Evolutionary conservation across 2,329 filamentous ascomycete genomes (phyloP).

Genomic region (Hymenoscyphus occultus): DNA sequence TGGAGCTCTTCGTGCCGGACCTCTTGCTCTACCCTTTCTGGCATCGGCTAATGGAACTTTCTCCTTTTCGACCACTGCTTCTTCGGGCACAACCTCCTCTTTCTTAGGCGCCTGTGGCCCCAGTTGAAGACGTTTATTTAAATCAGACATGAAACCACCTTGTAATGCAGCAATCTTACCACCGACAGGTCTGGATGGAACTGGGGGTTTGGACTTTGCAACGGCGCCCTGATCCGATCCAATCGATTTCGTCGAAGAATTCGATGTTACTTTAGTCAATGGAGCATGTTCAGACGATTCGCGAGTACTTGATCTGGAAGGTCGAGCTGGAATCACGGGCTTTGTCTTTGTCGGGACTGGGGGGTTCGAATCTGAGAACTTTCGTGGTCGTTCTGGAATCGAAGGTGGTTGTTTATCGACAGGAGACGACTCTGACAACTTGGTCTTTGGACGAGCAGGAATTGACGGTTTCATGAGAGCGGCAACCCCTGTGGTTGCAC

Average conservation of each 20-base stretch:
- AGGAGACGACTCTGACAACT: conserved; percentile 27
- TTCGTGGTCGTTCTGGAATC: conserved; percentile 32
- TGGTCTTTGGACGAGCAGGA: conserved; percentile 49
- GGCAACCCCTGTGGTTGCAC: conserved; percentile 33
- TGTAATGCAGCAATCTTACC: conserved; percentile 89
- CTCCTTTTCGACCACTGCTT: conserved; percentile 58
- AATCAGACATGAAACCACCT: conserved; percentile 86
- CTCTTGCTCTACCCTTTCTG: conserved; percentile 83
- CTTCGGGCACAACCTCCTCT: conserved; percentile 59
- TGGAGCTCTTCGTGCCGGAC: conserved; percentile 74
- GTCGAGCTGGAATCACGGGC: conserved; percentile 59
- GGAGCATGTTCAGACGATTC: conserved; percentile 36
- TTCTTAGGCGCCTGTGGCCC: conserved; percentile 81
- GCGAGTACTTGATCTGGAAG: conserved; percentile 53
- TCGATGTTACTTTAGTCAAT: conserved; percentile 27
- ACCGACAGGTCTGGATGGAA: conserved; percentile 74
- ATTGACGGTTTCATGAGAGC: conserved; percentile 59
- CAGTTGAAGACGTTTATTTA: conserved; percentile 84
- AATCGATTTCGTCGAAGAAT: conserved; percentile 36
- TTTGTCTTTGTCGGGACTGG: conserved; percentile 54
- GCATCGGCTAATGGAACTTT: conserved; percentile 84
- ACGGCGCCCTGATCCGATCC: conserved; percentile 42
- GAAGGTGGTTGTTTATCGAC: conserved; percentile 31
- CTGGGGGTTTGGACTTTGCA: conserved; percentile 74
- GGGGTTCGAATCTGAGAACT: conserved; percentile 22